Evolutionary conservation across 441 rosid genomes (phyloP), one percentile per base, ranked within the genome.

Genomic region (Erodium texanum): DNA sequence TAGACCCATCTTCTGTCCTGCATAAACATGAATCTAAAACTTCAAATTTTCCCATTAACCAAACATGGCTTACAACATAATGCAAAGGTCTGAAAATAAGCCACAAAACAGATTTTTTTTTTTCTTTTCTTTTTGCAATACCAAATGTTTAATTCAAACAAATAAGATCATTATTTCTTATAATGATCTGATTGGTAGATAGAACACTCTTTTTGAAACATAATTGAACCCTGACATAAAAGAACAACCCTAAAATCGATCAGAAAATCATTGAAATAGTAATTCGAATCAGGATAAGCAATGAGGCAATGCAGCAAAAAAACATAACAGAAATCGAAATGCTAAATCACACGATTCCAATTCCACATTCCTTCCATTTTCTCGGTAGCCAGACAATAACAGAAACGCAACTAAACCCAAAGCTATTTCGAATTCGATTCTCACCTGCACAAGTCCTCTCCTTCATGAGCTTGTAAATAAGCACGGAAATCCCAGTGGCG

Each of bases 391-490:
- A 32, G 36, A 43, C 11, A 43, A 43, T n/a, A 43, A 11, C 50
- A 43, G n/a, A 43, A 43, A 10, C 50, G 50, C 50, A 2, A 43
- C 12, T n/a, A 41, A 12, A 43, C 12, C 12, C 1, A 12, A 43
- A 11, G 3, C 3, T 14, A 0, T 3, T 3, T 2, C 62, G 43
- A 48, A 43, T 43, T 9, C 3, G 2, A 43, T 43, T 38, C 41
- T 66, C 85, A 91, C 99, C 99, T 8, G 99, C 99, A 75, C 99
- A 94, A 61, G 98, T 91, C 79, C 79, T 94, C 80, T 94, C 99
- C 81, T 88, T 94, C 84, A 78, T 92, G 73, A 94, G 90, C 81
- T 93, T 93, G 81, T 93, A 93, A 23, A 91, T 91, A 43, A 93
- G 95, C 62, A 93, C 97, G 64, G 84, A 80, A 83, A 94, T 94